Percentiles rank a stretch among this genome's conserved stretches.
phyloP scores from a whole-genome alignment of 768 basidiomycete species.

The Lentinula raphanica region DNA sequence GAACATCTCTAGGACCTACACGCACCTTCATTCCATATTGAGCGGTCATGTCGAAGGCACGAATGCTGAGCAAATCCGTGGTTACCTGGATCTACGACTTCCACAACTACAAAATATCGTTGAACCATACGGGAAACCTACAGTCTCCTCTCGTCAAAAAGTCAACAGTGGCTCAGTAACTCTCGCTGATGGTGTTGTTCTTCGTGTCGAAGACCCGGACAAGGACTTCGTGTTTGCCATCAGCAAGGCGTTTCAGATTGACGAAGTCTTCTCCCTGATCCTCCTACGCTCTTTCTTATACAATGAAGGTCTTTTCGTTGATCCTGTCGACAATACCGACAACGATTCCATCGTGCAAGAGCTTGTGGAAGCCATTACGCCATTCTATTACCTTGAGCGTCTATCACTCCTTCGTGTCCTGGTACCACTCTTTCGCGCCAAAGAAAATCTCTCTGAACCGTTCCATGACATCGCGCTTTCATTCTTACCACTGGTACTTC shows the following conservation, averaged over 20 bases:
- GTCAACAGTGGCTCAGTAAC: conserved; percentile 65
- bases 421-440: conserved; percentile 70
- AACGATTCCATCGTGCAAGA: conserved; percentile 44
- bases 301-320: conserved; percentile 64
- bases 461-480: conserved; percentile 50
- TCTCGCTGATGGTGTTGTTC: conserved; percentile 57
- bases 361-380: conserved; percentile 65
- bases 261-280: conserved; percentile 73
- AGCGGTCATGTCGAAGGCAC: conserved; percentile 56
- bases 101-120: conserved; percentile 50
- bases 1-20: conserved; percentile 46
- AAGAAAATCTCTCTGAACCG: conserved; percentile 50
- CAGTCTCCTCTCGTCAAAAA: conserved; percentile 57
- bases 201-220: conserved; percentile 63
- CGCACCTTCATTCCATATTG: conserved; percentile 55
- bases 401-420: conserved; percentile 65
- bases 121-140: conserved; percentile 68
- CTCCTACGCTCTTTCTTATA: conserved; percentile 75
- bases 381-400: conserved; percentile 80
- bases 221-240: conserved; percentile 69
- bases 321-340: conserved; percentile 41
- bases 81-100: conserved; percentile 54
- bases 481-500: conserved; percentile 54
- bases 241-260: conserved; percentile 68
- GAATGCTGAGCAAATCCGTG: conserved; percentile 50